Percentiles rank a stretch among this genome's conserved stretches.
Evolutionary conservation across 2,329 filamentous ascomycete genomes (phyloP).

Genomic region (Mollisiaceae sp.): DNA sequence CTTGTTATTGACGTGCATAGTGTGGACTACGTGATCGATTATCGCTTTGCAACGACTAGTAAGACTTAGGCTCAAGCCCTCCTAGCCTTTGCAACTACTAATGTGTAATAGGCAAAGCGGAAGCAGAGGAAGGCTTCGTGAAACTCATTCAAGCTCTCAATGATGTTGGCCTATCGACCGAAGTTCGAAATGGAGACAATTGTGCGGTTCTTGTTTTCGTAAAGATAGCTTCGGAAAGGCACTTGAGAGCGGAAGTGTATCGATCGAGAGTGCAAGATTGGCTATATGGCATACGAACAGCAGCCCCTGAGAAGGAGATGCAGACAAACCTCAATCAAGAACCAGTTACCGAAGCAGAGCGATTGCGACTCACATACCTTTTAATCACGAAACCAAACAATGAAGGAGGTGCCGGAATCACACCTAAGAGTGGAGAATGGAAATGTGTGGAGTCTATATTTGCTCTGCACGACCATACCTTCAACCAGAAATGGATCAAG

Average conservation of each 20-base stretch:
- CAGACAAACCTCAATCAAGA: conserved; percentile 70
- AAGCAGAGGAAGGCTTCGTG: conserved; percentile 77
- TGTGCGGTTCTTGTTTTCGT: conserved; percentile 82
- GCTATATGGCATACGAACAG: conserved; percentile 84
- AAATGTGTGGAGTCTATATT: conserved; percentile 75
- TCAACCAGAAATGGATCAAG: conserved; percentile 78
- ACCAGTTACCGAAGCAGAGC: conserved; percentile 85
- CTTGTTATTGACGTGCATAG: conserved; percentile 45
- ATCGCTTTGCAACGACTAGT: conserved; percentile 73
- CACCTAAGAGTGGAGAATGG: conserved; percentile 71
- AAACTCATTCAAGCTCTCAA: conserved; percentile 78
- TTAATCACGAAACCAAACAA: conserved; percentile 76
- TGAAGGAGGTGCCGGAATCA: conserved; percentile 81
- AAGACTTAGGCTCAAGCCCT: conserved; percentile 29
- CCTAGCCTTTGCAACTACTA: conserved; percentile 28
- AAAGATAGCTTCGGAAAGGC: conserved; percentile 75
- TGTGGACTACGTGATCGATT: conserved; percentile 89
- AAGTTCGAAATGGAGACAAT: conserved; percentile 81
- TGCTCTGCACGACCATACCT: conserved; percentile 76
- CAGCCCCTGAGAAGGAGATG: conserved; percentile 76
- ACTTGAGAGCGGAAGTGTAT: conserved; percentile 82
- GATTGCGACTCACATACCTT: conserved; percentile 85
- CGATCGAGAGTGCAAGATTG: conserved; percentile 90
- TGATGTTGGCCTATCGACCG: conserved; percentile 80
- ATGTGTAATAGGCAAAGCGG: conserved; percentile 59